Base-by-base conservation (phyloP, 202 grass and related monocot genomes). In the Musa balbisiana region DNA sequence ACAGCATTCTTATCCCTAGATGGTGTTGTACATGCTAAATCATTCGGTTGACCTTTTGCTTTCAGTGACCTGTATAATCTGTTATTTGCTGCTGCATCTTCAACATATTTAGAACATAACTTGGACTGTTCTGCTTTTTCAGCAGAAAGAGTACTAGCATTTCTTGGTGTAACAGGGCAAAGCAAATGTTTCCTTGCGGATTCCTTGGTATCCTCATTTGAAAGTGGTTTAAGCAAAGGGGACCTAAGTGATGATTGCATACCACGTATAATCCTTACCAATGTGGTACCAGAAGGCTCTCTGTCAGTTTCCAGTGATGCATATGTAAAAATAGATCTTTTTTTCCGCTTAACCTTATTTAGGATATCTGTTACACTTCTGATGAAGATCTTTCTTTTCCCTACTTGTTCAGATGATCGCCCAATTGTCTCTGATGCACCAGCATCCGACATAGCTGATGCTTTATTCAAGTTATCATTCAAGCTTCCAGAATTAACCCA, bases 341-440 rank as follows among this genome's bases (percentile, higher is more conserved):
- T 80, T 77, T 88, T 84, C 62, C 77, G 82, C 72, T 88, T 99
- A 76, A 84, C 73, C 77, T 82, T 83, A 56, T 76, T 83, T 54
- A 95, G 72, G 72, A 90, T 67, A 65, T 99, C 95, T 76, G 89
- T 80, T 51, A 83, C 78, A 62, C 89, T 99, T 71, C 85, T 85
- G 71, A 99, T 83, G 33, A 88, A 98, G 63, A 95, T 56, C 25
- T 66, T 65, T 11, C 53, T 77, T 4, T 22, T 77, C 73, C 87
- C 81, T 70, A 71, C 87, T 85, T 92, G 85, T 83, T 93, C 88
- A 21, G 64, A 68, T 55, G 78, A 64, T 55, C 49, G 71, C 43
- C 64, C 62, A 68, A 77, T 82, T 85, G 78, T 78, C 80, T 71
- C 62, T 24, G 68, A 80, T 51, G 74, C 49, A 59, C 78, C 76